Evolutionary conservation across 768 basidiomycete genomes (phyloP).

Genomic region (Rhodotorula taiwanensis): DNA sequence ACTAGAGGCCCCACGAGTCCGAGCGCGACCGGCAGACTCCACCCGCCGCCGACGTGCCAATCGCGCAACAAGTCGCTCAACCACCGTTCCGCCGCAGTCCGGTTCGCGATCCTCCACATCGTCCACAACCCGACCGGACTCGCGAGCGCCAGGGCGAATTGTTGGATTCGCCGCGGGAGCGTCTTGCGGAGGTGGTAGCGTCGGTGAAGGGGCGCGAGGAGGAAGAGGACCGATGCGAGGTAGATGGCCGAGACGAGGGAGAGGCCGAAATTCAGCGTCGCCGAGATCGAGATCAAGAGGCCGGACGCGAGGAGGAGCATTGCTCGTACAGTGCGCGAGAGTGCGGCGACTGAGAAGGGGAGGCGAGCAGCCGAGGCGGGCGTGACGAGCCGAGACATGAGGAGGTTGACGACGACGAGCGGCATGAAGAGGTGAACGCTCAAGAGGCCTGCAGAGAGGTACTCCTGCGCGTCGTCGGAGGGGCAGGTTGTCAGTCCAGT

Average conservation of each 20-base stretch:
- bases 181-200: conserved; percentile 51
- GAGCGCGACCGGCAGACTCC: conserved; percentile 60
- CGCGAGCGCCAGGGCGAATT: conserved; percentile 43
- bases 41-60: conserved; percentile 71
- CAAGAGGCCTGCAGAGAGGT: conserved; percentile 6
- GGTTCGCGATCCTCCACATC: conserved; percentile 46
- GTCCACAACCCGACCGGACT: conserved; percentile 51
- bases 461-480: not conserved
- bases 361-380: conserved; percentile 8
- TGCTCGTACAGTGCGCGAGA: conserved; percentile 54
- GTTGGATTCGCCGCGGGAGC: conserved; percentile 53
- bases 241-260: conserved; percentile 63
- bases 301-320: conserved; percentile 77
- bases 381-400: conserved; percentile 8
- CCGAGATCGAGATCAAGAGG: conserved; percentile 72
- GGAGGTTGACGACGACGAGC: conserved; percentile 23
- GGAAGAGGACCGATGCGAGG: conserved; percentile 60
- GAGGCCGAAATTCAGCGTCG: conserved; percentile 87
- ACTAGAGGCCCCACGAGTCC: conserved; percentile 51
- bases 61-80: conserved; percentile 45
- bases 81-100: conserved; percentile 15
- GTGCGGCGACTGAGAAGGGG: conserved; percentile 44
- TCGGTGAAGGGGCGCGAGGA: conserved; percentile 28
- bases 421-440: conserved; percentile 21
- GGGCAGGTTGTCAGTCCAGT: not conserved